Percentiles rank a stretch among this genome's conserved stretches.
Evolutionary conservation across 2,329 filamentous ascomycete genomes (phyloP).

Genomic region (Cladosporium austrohemisphaericum): DNA sequence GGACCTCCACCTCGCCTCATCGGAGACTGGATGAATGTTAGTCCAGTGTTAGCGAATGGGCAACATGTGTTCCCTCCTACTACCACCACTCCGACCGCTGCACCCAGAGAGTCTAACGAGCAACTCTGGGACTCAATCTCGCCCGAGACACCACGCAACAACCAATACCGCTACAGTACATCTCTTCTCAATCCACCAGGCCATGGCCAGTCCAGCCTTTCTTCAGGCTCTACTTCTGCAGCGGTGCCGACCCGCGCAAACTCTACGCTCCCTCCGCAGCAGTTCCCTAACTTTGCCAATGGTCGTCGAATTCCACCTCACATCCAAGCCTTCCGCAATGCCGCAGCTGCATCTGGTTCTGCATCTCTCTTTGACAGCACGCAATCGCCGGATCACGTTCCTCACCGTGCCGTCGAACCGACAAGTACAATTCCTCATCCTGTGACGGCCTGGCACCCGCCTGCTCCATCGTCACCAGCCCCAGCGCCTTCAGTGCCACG

Average conservation of each 20-base stretch:
- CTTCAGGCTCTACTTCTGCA: neutral
- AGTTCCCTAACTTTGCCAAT: conserved; percentile 10
- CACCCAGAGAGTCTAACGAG: conserved; percentile 18
- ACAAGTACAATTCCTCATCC: conserved; percentile 30
- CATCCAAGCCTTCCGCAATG: conserved; percentile 31
- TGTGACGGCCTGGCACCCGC: conserved; percentile 34
- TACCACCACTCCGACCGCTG: conserved; percentile 3
- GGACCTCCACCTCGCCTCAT: conserved; percentile 23
- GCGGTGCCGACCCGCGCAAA: neutral
- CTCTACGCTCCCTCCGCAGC: conserved; percentile 9
- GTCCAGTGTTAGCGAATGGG: conserved; percentile 19
- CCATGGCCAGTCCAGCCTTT: conserved; percentile 15
- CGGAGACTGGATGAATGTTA: conserved; percentile 29
- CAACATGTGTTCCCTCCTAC: conserved; percentile 13
- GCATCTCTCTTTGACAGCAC: conserved; percentile 29
- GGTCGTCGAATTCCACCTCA: conserved; percentile 27
- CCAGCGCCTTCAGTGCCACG: conserved; percentile 3
- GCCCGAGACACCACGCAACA: conserved; percentile 15
- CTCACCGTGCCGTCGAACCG: conserved; percentile 20
- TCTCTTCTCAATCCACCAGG: conserved; percentile 26
- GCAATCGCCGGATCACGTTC: conserved; percentile 27
- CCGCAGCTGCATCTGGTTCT: conserved; percentile 19
- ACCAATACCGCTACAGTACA: conserved; percentile 25
- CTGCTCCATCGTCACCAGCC: conserved; percentile 21
- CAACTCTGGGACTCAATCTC: conserved; percentile 24